A percentile compares a stretch with the other conserved stretches of the same genome.
These are phyloP conservation scores for Collybia nuda DNA, from an alignment of 768 basidiomycete species.

Conservation along the genomic window DNA sequence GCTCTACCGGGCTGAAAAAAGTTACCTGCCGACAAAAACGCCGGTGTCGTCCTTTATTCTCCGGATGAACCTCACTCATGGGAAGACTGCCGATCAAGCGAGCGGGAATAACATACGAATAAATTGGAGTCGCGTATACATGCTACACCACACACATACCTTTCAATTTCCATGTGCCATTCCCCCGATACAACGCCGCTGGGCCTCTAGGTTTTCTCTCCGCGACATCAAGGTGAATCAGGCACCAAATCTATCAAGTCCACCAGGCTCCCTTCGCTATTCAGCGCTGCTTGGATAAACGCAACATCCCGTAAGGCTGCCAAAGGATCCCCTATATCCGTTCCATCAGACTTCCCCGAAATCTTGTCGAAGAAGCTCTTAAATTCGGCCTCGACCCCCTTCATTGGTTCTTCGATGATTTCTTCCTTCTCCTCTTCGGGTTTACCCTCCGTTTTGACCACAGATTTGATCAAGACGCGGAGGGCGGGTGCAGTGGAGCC, in stretches of 20 bases:
- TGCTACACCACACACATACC: background rate
- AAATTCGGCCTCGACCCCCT: slow-evolving; percentile 60
- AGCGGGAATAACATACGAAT: too few species aligned
- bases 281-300: slow-evolving; percentile 76
- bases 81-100: too few species aligned
- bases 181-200: background rate
- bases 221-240: slow-evolving; percentile 3
- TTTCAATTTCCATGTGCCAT: background rate
- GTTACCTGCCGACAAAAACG: too few species aligned
- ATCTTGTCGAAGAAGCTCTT: slow-evolving; percentile 58
- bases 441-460: slow-evolving; percentile 33
- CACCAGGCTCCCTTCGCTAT: slow-evolving; percentile 58
- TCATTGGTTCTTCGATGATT: slow-evolving; percentile 44
- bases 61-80: too few species aligned
- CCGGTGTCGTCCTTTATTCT: too few species aligned
- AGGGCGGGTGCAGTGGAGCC: slow-evolving; percentile 20
- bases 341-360: slow-evolving; percentile 46
- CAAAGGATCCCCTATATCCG: slow-evolving; percentile 54
- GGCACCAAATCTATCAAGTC: slow-evolving; percentile 46
- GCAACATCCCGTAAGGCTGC: slow-evolving; percentile 74
- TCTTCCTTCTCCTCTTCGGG: slow-evolving; percentile 46
- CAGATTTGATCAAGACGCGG: slow-evolving; percentile 39
- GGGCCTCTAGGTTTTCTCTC: too few species aligned
- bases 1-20: too few species aligned
- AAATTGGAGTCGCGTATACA: too few species aligned